Base-by-base conservation (phyloP, 345 rosid species). In the Balakata baccata region DNA sequence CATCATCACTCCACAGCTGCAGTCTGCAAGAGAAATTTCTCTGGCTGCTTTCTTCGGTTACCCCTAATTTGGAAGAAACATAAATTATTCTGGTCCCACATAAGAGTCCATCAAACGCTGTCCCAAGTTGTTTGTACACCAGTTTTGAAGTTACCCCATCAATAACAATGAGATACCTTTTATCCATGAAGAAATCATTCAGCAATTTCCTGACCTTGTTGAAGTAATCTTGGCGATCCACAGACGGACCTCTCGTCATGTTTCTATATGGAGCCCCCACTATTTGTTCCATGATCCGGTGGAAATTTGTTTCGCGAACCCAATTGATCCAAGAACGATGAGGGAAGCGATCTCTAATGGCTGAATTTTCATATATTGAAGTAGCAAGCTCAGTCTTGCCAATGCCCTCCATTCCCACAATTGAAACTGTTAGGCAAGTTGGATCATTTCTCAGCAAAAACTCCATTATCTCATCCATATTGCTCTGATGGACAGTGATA, bases 21-120 rank as follows among this genome's bases (percentile, higher is more conserved):
- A 69, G 68, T 49, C 59, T 74, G 46, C 62, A 61, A 59, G 39
- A 23, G 17, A 59, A 59, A 14, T 59, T 29, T 10, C 17, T 59
- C 17, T 59, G 39, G 3, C 16, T 59, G 8, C 11, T 6, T 20
- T 51, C 71, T n/a, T 18, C 47, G 49, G 75, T 70, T 41, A 74
- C 54, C 17, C 67, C 74, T 56, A 49, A 56, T 59, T 63, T 45
- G 3, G 56, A 46, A 12, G 68, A 50, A 0, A 64, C 64, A 50
- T 69, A 56, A 11, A 74, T 37, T 54, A 69, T 69, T 69, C 78
- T 63, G 1, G 71, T 78, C 37, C 81, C 75, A 39, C 49, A 74
- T 16, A 50, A 64, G 5, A 8, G 18, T 34, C 54, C 62, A 0
- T 66, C 62, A 14, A 78, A 69, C 2, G 56, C 71, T 45, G 49